Conservation (phyloP, 148 eudicot genomes). For the Fagopyrum esculentum region DNA sequence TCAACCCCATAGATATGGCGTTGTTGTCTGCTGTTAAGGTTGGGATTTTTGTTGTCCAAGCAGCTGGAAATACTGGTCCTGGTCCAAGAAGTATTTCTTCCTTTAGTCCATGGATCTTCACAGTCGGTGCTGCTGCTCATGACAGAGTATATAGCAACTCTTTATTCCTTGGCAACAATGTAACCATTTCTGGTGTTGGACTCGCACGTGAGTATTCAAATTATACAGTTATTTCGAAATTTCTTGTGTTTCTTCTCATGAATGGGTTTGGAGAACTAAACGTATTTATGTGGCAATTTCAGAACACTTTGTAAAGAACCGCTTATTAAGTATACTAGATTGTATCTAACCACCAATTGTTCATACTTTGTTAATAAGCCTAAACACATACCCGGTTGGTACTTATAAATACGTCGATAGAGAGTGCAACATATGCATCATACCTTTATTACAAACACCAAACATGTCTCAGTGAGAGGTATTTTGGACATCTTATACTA, state of each 20-base stretch:
- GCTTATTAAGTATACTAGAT: neutral
- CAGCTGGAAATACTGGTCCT: conserved; percentile 99
- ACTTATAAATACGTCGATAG: neutral
- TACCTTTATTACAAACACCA: neutral
- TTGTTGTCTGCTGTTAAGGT: conserved; percentile 75
- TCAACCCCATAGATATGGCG: conserved; percentile 99
- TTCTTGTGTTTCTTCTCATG: neutral
- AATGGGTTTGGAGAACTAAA: neutral
- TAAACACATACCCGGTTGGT: neutral
- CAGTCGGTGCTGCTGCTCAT: conserved; percentile 96
- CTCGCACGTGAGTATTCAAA: conserved; percentile 73
- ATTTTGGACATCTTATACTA: neutral
- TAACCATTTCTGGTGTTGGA: conserved; percentile 79
- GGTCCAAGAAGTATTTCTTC: conserved; percentile 89
- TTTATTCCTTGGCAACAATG: conserved; percentile 68
- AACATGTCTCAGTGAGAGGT: neutral
- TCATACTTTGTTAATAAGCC: neutral
- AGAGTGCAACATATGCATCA: neutral
- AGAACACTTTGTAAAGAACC: neutral
- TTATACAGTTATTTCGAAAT: neutral
- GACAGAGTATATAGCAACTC: conserved; percentile 83
- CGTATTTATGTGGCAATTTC: neutral
- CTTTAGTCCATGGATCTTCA: conserved; percentile 98
- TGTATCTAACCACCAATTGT: neutral
- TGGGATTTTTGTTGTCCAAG: conserved; percentile 94